phyloP scores from a whole-genome alignment of 805 yeast species.

The Lipomyces orientalis region DNA sequence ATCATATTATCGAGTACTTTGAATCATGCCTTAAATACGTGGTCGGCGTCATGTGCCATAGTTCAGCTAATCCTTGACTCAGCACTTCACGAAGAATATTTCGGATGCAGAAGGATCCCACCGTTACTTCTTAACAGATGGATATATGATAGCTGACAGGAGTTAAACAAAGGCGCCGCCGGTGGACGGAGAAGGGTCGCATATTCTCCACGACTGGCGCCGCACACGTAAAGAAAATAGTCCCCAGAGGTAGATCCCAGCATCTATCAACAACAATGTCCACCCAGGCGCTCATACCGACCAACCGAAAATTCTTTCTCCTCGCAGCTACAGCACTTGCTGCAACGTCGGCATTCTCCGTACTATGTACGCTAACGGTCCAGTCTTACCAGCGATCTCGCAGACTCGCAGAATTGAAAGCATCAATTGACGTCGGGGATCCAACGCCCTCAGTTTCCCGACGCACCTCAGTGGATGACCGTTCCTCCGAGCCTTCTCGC shows the following conservation, averaged over 20 bases:
- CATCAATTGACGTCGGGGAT: slow-evolving; percentile 8
- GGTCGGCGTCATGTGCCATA: no score
- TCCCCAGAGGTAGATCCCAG: background rate
- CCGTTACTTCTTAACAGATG: no score
- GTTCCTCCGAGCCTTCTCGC: background rate
- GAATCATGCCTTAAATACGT: no score
- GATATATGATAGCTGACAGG: no score
- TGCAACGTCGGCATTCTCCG: slow-evolving; percentile 28
- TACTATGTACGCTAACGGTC: slow-evolving; percentile 18
- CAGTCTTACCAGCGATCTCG: slow-evolving; percentile 23
- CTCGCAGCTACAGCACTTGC: slow-evolving; percentile 16
- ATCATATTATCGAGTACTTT: no score
- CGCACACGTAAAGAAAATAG: no score
- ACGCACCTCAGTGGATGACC: background rate
- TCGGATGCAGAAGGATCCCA: no score
- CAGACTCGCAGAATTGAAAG: slow-evolving; percentile 21
- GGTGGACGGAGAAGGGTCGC: no score
- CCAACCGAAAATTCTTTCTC: background rate
- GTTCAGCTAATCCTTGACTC: no score
- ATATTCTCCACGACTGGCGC: no score
- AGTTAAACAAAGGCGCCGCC: no score
- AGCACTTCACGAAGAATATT: no score
- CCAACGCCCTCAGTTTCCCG: slow-evolving; percentile 17
- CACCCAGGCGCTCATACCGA: background rate
- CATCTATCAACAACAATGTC: background rate